phyloP scores from a whole-genome alignment of 768 basidiomycete species.

The Xerocomus potaroensis region DNA sequence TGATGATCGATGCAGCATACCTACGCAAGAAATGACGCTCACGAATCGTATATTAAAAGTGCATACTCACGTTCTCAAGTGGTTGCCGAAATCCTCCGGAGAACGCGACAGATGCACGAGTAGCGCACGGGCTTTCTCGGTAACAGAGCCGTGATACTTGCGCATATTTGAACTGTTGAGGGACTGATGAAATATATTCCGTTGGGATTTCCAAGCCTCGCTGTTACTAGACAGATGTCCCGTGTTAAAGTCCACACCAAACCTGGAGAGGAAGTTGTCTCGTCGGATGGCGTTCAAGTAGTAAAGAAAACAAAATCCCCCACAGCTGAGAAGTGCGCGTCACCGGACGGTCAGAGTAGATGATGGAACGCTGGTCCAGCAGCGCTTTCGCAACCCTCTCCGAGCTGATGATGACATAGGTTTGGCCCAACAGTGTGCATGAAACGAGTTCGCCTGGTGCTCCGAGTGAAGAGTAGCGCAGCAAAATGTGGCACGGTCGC shows the following conservation, averaged over 20 bases:
- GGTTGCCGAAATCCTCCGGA: constrained; percentile 14
- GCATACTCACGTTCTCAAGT: constrained; percentile 20
- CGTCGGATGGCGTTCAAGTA: neutral
- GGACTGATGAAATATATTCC: constrained; percentile 14
- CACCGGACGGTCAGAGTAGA: constrained; percentile 21
- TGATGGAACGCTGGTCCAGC: constrained; percentile 24
- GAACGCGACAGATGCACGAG: constrained; percentile 9
- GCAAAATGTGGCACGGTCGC: constrained; percentile 1
- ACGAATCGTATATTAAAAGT: neutral
- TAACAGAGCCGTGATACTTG: constrained; percentile 12
- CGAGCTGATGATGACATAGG: constrained; percentile 22
- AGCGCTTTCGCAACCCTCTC: constrained; percentile 19
- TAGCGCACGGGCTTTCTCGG: constrained; percentile 2
- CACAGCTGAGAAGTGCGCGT: constrained; percentile 7
- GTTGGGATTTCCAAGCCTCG: constrained; percentile 13
- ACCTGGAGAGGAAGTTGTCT: constrained; percentile 9
- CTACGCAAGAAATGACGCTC: constrained; percentile 3
- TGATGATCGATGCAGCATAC: constrained; percentile 17
- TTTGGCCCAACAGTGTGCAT: constrained; percentile 17
- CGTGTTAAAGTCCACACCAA: constrained; percentile 23
- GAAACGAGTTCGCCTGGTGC: constrained; percentile 20
- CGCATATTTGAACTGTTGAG: constrained; percentile 9
- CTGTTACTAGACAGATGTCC: constrained; percentile 16
- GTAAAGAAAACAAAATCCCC: neutral
- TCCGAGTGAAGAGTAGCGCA: neutral